Conservation (phyloP, 345 rosid genomes). For the Populus nigra region DNA sequence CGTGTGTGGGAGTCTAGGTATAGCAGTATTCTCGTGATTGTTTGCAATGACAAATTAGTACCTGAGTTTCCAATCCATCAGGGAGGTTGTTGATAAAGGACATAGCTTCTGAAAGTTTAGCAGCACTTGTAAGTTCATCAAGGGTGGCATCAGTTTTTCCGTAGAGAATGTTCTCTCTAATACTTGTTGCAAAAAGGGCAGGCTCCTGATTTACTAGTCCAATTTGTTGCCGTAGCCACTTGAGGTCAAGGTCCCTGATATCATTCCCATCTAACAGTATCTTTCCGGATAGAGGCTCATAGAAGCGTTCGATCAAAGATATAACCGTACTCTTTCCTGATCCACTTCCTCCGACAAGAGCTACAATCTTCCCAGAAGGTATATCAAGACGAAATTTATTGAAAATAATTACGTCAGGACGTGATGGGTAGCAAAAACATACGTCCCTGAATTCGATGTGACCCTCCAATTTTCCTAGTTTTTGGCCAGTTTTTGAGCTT, state of each 20-base stretch:
- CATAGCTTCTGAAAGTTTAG: constrained; percentile 82
- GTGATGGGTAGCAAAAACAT: constrained; percentile 77
- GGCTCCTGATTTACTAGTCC: constrained; percentile 96
- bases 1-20: no score
- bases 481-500: constrained; percentile 53
- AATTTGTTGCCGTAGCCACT: constrained; percentile 79
- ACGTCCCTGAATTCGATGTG: constrained; percentile 73
- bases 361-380: constrained; percentile 77
- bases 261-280: constrained; percentile 62
- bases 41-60: constrained; percentile 8
- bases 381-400: constrained; percentile 50
- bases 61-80: constrained; percentile 92
- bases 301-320: constrained; percentile 87
- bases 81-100: constrained; percentile 87
- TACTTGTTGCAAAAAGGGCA: constrained; percentile 78
- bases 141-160: constrained; percentile 76
- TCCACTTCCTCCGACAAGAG: constrained; percentile 95
- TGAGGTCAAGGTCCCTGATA: constrained; percentile 62
- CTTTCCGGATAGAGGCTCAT: constrained; percentile 69
- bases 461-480: constrained; percentile 60
- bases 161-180: constrained; percentile 80
- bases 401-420: constrained; percentile 68
- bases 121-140: constrained; percentile 68
- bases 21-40: no score
- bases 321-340: constrained; percentile 90